Conservation (phyloP, 768 basidiomycete species). For the Lentinula lateritia region DNA sequence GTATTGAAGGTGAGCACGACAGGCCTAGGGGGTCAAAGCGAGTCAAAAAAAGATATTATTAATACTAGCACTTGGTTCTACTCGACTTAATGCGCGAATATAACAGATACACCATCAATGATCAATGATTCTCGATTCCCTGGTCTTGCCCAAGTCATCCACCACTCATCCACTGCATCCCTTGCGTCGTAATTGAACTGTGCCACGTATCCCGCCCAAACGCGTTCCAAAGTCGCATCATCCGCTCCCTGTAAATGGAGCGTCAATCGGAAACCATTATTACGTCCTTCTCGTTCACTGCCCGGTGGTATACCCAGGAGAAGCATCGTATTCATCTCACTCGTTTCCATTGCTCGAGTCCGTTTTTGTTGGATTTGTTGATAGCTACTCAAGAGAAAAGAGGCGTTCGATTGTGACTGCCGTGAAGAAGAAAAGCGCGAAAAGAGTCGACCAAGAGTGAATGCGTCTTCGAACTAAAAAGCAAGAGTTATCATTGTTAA, state of each 20-base stretch:
- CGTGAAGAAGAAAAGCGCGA: constrained; percentile 30
- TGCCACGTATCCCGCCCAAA: constrained; percentile 25
- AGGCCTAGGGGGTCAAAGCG: too few relatives aligned
- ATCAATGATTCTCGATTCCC: not conserved
- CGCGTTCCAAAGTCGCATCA: constrained; percentile 31
- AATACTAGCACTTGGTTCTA: not conserved
- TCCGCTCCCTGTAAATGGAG: constrained; percentile 28
- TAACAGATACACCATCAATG: not conserved
- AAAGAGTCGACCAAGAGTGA: constrained; percentile 37
- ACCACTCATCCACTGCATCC: constrained; percentile 40
- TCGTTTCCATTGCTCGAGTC: constrained; percentile 34
- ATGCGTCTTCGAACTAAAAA: constrained; percentile 27
- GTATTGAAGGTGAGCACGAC: too few relatives aligned
- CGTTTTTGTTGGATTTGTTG: constrained; percentile 38
- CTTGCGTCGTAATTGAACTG: constrained; percentile 49
- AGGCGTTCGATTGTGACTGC: constrained; percentile 25
- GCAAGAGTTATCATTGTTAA: not conserved
- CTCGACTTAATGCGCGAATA: not conserved
- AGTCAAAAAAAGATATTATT: not conserved
- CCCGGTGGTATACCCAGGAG: constrained; percentile 47
- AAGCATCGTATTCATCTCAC: constrained; percentile 39
- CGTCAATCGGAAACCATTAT: constrained; percentile 16
- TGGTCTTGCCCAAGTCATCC: constrained; percentile 18
- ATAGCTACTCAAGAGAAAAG: constrained; percentile 38
- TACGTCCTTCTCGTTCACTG: constrained; percentile 37